phyloP scores from a whole-genome alignment of 1,284 basidiomycete genomes.

The Anthracocystis setariae region DNA sequence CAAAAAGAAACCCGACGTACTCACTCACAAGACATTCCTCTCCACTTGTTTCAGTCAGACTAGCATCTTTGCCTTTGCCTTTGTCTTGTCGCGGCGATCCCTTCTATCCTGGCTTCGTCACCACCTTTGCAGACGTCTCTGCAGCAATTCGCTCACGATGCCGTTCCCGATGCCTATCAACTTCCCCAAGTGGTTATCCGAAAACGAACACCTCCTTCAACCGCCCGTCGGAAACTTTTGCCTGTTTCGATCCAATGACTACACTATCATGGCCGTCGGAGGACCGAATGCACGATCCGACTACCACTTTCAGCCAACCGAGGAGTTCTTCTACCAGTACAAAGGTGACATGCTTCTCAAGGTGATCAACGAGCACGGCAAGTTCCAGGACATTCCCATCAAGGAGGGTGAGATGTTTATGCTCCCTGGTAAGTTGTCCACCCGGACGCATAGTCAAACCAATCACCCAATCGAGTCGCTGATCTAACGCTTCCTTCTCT shows the following conservation, averaged over 20 bases:
- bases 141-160: slow-evolving; percentile 14
- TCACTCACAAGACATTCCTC: too few species aligned
- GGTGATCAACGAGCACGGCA: slow-evolving; percentile 81
- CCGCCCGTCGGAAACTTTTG: slow-evolving; percentile 68
- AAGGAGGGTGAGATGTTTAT: slow-evolving; percentile 96
- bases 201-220: slow-evolving; percentile 64
- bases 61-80: too few species aligned
- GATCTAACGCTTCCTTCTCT: not conserved
- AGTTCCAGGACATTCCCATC: slow-evolving; percentile 86
- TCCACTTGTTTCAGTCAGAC: too few species aligned
- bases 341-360: slow-evolving; percentile 80
- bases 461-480: not conserved
- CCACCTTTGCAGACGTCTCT: not conserved
- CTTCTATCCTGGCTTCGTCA: not conserved
- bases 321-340: slow-evolving; percentile 66
- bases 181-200: slow-evolving; percentile 66
- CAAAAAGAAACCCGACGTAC: too few species aligned
- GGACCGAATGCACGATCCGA: slow-evolving; percentile 65
- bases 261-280: slow-evolving; percentile 66
- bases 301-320: slow-evolving; percentile 63
- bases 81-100: too few species aligned
- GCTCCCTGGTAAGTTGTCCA: slow-evolving; percentile 76
- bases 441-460: not conserved
- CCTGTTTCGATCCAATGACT: slow-evolving; percentile 59
- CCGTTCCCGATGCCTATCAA: slow-evolving; percentile 64